A percentile compares a stretch with the other conserved stretches of the same genome.
phyloP scores from a whole-genome alignment of 495 filamentous ascomycete genomes.

The Talaromyces stipitatus region DNA sequence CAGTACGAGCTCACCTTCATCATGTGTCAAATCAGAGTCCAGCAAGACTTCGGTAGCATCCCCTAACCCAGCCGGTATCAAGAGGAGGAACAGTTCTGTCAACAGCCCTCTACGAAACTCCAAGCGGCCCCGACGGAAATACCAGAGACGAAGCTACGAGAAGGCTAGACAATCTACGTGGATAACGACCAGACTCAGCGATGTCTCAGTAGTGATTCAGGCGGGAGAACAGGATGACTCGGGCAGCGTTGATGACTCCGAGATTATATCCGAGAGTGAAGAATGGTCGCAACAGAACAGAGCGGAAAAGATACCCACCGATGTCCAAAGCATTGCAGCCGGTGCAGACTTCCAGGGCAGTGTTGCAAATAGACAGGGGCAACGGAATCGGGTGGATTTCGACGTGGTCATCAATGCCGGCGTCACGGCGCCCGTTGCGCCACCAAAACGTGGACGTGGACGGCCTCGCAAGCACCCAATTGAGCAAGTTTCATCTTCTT shows the following conservation, averaged over 20 bases:
- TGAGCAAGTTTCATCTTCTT: background rate
- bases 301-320: background rate
- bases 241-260: background rate
- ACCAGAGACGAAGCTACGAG: background rate
- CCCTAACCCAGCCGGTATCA: background rate
- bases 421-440: background rate
- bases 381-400: background rate
- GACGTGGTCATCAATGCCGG: background rate
- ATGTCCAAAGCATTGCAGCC: background rate
- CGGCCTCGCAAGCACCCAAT: slow-evolving; percentile 5
- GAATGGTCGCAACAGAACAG: background rate
- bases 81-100: background rate
- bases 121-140: background rate
- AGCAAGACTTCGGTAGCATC: slow-evolving; percentile 26
- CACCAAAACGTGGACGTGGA: slow-evolving; percentile 10
- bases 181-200: background rate
- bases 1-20: slow-evolving; percentile 13
- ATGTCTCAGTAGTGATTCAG: background rate
- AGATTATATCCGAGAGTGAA: background rate
- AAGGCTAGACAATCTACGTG: background rate
- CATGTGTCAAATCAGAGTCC: slow-evolving; percentile 13
- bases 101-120: background rate
- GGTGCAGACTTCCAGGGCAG: background rate
- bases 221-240: background rate
- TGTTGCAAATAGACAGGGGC: background rate